A percentile compares a stretch with the other conserved stretches of the same genome.
phyloP scores from a whole-genome alignment of 441 rosid genomes.

The Pelargonium australe region DNA sequence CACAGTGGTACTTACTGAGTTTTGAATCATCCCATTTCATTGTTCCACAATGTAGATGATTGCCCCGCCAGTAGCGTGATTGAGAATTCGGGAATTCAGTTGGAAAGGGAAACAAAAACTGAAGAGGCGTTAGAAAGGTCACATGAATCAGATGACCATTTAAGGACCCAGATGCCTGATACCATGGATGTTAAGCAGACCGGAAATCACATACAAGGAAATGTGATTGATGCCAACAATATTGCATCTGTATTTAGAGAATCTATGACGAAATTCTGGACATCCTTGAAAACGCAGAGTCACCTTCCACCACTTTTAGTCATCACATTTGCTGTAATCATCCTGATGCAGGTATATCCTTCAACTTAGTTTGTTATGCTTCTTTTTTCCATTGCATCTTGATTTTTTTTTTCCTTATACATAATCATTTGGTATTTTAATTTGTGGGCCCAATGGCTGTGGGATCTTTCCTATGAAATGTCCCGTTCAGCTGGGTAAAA shows the following conservation, averaged over 20 bases:
- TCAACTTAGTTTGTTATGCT: not conserved
- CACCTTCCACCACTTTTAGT: slow-evolving; percentile 47
- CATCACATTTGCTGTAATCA: slow-evolving; percentile 62
- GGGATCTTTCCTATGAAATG: not conserved
- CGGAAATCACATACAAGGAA: slow-evolving; percentile 28
- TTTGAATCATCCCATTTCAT: slow-evolving; percentile 2
- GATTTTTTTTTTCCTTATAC: not conserved
- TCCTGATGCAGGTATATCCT: slow-evolving; percentile 76
- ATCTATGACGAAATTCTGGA: slow-evolving; percentile 30
- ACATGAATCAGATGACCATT: slow-evolving; percentile 23
- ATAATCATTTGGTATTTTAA: not conserved
- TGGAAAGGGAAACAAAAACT: slow-evolving; percentile 21
- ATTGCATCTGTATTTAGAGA: slow-evolving; percentile 31
- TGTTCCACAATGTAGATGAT: slow-evolving; percentile 26
- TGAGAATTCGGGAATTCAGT: slow-evolving; percentile 24
- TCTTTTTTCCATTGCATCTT: not conserved
- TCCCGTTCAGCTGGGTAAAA: not conserved
- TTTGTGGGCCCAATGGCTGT: not conserved
- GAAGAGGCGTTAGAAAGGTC: slow-evolving; percentile 31
- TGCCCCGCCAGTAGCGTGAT: slow-evolving; percentile 24
- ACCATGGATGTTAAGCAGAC: slow-evolving; percentile 23
- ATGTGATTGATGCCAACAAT: slow-evolving; percentile 22
- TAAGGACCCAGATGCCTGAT: slow-evolving; percentile 22
- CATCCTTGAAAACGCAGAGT: slow-evolving; percentile 47
- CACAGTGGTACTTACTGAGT: not conserved